These are phyloP conservation scores for Paraconiothyrium brasiliense DNA, from an alignment of 2,329 filamentous ascomycete genomes.

Conservation along the genomic window DNA sequence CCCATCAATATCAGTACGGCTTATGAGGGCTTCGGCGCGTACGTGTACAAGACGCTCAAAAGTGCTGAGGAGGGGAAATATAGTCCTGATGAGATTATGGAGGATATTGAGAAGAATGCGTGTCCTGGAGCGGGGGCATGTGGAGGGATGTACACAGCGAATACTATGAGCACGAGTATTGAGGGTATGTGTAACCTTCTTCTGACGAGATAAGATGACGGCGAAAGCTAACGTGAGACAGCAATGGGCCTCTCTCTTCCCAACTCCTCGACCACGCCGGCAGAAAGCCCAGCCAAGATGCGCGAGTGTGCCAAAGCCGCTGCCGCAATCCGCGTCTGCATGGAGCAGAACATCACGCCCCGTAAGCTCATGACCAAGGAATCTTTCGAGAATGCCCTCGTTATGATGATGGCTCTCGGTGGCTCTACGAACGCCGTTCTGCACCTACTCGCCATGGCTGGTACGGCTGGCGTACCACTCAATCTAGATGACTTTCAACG, in stretches of 20 bases:
- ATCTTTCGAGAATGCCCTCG: constrained; percentile 87
- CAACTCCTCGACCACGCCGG: constrained; percentile 84
- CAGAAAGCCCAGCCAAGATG: constrained; percentile 81
- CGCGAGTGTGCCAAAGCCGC: constrained; percentile 86
- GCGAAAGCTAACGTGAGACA: constrained; percentile 21
- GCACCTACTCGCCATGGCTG: constrained; percentile 90
- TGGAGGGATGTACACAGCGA: constrained; percentile 93
- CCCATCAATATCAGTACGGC: constrained; percentile 89
- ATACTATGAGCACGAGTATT: constrained; percentile 91
- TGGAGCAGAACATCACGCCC: constrained; percentile 84
- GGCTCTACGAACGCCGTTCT: constrained; percentile 90
- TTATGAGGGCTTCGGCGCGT: constrained; percentile 87
- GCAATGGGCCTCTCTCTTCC: constrained; percentile 85
- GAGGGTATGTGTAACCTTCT: constrained; percentile 57
- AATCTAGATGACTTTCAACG: constrained; percentile 84
- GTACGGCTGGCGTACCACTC: constrained; percentile 79
- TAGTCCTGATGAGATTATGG: constrained; percentile 79
- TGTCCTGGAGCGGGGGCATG: constrained; percentile 84
- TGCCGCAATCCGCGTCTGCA: constrained; percentile 78
- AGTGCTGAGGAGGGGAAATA: constrained; percentile 75
- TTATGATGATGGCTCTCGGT: constrained; percentile 91
- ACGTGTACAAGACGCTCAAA: constrained; percentile 76
- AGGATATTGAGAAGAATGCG: constrained; percentile 81
- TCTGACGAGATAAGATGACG: not conserved
- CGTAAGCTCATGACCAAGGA: constrained; percentile 80